A percentile compares a stretch with the other conserved stretches of the same genome.
phyloP scores from a whole-genome alignment of 2,329 filamentous ascomycete genomes.

The Cladorrhinum sp. region DNA sequence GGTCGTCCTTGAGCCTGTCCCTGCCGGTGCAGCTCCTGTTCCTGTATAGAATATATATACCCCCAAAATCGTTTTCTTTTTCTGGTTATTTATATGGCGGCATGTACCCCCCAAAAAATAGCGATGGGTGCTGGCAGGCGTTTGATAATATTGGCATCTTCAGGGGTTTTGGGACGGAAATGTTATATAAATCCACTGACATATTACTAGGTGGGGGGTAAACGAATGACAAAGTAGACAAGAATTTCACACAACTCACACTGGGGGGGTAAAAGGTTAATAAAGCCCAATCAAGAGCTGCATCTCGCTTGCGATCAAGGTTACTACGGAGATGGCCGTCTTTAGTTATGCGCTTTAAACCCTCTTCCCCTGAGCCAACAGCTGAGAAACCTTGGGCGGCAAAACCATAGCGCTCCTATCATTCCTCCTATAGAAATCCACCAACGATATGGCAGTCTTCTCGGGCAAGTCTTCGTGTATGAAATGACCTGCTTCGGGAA shows the following conservation, averaged over 20 bases:
- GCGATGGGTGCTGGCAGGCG: not conserved
- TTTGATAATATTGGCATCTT: not conserved
- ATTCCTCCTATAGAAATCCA: slow-evolving; percentile 90
- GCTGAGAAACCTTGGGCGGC: slow-evolving; percentile 84
- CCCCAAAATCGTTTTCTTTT: not conserved
- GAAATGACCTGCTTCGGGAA: slow-evolving; percentile 94
- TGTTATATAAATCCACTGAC: too few species aligned
- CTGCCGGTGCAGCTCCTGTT: slow-evolving; percentile 6
- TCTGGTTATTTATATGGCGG: not conserved
- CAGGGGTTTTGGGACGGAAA: not conserved
- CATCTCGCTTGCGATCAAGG: too few species aligned
- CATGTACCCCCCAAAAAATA: slow-evolving; percentile 2
- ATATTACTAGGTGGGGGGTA: too few species aligned
- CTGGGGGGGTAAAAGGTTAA: too few species aligned
- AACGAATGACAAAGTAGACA: not conserved
- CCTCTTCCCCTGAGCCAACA: slow-evolving; percentile 60
- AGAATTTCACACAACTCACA: too few species aligned
- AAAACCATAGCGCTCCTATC: slow-evolving; percentile 80
- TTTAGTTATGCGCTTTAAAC: slow-evolving; percentile 40
- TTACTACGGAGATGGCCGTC: too few species aligned
- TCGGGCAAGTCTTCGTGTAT: slow-evolving; percentile 93
- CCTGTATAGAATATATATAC: slow-evolving; percentile 13
- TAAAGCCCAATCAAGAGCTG: too few species aligned
- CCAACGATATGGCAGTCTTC: slow-evolving; percentile 79
- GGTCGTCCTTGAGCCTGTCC: not conserved